These are phyloP conservation scores for Lachnellula cervina DNA, from an alignment of 2,329 filamentous ascomycete genomes.

Conservation along the genomic window DNA sequence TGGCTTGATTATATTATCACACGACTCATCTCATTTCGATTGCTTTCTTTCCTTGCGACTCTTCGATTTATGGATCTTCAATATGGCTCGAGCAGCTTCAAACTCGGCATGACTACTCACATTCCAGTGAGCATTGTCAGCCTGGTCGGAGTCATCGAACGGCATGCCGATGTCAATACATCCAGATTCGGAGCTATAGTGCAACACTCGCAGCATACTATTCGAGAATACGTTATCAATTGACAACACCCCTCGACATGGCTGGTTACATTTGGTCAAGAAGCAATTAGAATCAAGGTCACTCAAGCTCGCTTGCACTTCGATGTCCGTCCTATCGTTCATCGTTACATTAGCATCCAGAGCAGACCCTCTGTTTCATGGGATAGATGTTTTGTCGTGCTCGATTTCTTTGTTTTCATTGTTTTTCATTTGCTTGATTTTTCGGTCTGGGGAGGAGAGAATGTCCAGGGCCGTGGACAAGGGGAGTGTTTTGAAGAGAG, in stretches of 20 bases:
- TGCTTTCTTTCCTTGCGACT: slow-evolving; percentile 29
- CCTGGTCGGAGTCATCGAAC: slow-evolving; percentile 30
- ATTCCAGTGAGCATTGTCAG: slow-evolving; percentile 20
- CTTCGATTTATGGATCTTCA: slow-evolving; percentile 29
- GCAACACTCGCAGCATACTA: slow-evolving; percentile 15
- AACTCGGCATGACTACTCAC: slow-evolving; percentile 27
- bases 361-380: slow-evolving; percentile 26
- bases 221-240: slow-evolving; percentile 12
- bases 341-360: slow-evolving; percentile 22
- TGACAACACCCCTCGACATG: slow-evolving; percentile 16
- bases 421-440: slow-evolving; percentile 12
- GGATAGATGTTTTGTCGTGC: slow-evolving; percentile 23
- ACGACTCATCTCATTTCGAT: slow-evolving; percentile 30
- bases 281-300: slow-evolving; percentile 25
- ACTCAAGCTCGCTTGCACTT: slow-evolving; percentile 28
- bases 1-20: slow-evolving; percentile 21
- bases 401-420: slow-evolving; percentile 23
- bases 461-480: slow-evolving; percentile 23
- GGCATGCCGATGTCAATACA: slow-evolving; percentile 33
- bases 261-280: slow-evolving; percentile 23
- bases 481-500: background rate
- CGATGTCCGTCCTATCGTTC: slow-evolving; percentile 12
- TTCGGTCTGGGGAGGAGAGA: slow-evolving; percentile 20
- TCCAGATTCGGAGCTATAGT: slow-evolving; percentile 23
- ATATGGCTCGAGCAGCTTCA: slow-evolving; percentile 32